A percentile compares a stretch with the other conserved stretches of the same genome.
phyloP scores from a whole-genome alignment of 2,329 filamentous ascomycete genomes.

The Mariannaea elegans region DNA sequence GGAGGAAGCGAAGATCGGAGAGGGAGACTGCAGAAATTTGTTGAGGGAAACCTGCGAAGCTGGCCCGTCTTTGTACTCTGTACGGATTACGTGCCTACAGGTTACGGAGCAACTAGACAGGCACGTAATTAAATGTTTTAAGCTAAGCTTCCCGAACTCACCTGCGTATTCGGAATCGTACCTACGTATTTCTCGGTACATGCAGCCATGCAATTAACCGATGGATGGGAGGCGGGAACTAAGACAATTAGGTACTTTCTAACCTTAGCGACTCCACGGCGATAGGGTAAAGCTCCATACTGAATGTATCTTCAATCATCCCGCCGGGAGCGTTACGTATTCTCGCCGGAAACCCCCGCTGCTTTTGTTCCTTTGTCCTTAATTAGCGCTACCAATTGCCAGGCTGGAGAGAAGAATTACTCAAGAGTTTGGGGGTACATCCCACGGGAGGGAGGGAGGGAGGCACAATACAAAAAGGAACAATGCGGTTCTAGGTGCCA shows the following conservation, averaged over 20 bases:
- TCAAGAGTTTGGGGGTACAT: conserved; percentile 3
- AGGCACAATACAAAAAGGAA: conserved; percentile 3
- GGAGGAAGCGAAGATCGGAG: conserved; percentile 16
- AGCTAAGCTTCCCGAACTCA: background rate
- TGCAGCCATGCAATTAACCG: background rate
- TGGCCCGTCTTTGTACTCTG: conserved; percentile 1
- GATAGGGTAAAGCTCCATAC: too few species aligned
- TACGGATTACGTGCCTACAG: too few species aligned
- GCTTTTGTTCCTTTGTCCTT: background rate
- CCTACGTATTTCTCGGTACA: background rate
- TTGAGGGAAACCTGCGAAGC: conserved; percentile 13
- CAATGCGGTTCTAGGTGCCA: too few species aligned
- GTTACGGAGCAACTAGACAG: too few species aligned
- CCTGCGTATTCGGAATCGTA: conserved; percentile 6
- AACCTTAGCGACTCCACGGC: background rate
- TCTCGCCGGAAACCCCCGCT: conserved; percentile 15
- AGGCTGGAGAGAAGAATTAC: background rate
- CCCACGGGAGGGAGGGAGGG: conserved; percentile 7
- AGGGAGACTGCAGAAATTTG: conserved; percentile 24
- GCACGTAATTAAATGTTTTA: conserved; percentile 7
- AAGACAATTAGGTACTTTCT: background rate
- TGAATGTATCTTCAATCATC: background rate
- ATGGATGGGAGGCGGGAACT: background rate
- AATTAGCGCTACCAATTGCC: background rate
- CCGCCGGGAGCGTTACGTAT: conserved; percentile 16